A percentile compares a stretch with the other conserved stretches of the same genome.
Conservation (phyloP, 2,329 filamentous ascomycete species). For the Fusarium sp. region DNA sequence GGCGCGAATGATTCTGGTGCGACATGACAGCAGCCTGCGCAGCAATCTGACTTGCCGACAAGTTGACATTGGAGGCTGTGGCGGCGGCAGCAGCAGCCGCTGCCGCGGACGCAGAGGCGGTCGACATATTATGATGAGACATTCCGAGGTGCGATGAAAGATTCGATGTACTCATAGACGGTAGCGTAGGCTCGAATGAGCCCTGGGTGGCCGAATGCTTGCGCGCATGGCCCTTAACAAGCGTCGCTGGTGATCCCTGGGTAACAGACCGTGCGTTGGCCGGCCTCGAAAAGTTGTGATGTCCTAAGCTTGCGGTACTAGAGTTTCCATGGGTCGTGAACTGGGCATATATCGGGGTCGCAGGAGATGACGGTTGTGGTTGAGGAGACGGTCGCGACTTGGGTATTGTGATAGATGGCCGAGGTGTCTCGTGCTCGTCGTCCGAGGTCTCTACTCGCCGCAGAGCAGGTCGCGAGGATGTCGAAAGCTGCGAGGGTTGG, state of each 20-base stretch:
- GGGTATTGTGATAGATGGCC: conserved; percentile 54
- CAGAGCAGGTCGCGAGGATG: conserved; percentile 48
- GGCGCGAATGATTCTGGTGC: conserved; percentile 66
- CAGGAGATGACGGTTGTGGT: conserved; percentile 48
- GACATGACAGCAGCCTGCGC: conserved; percentile 81
- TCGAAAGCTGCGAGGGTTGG: conserved; percentile 43
- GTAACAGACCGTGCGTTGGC: conserved; percentile 48
- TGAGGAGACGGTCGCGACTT: conserved; percentile 56
- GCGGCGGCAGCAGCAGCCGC: conserved; percentile 49
- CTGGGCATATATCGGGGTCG: conserved; percentile 60
- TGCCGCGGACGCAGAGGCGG: conserved; percentile 28
- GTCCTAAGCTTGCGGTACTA: conserved; percentile 56
- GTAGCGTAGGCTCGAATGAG: conserved; percentile 78
- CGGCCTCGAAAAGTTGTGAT: conserved; percentile 68
- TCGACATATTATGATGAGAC: conserved; percentile 47
- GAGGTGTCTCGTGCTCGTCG: conserved; percentile 39
- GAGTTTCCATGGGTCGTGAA: conserved; percentile 60
- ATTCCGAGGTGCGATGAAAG: conserved; percentile 61
- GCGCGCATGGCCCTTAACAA: conserved; percentile 61
- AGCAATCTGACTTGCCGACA: conserved; percentile 80
- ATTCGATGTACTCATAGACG: conserved; percentile 68
- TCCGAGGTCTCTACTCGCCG: conserved; percentile 47
- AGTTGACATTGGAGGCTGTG: conserved; percentile 51
- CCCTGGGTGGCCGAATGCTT: conserved; percentile 80
- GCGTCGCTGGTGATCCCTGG: conserved; percentile 46